phyloP scores from a whole-genome alignment of 1,284 basidiomycete genomes.

The Ustilago trichophora region DNA sequence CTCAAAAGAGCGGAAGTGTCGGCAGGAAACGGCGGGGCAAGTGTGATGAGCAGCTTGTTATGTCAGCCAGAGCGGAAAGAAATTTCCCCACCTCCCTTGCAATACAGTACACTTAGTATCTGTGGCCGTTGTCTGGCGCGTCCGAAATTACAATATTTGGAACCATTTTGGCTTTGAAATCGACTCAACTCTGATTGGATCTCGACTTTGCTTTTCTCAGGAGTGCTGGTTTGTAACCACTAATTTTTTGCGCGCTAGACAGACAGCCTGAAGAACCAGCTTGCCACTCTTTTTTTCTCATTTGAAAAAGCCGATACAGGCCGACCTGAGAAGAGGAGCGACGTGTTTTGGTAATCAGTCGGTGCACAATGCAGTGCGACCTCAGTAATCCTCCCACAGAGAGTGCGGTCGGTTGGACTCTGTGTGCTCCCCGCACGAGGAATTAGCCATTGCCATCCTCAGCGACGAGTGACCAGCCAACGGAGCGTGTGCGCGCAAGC shows the following conservation, averaged over 20 bases:
- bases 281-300: too few relatives aligned
- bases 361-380: constrained; percentile 1
- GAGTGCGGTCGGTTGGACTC: too few relatives aligned
- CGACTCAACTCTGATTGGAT: constrained; percentile 19
- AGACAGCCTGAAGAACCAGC: too few relatives aligned
- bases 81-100: neutral
- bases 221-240: too few relatives aligned
- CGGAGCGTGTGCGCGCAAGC: constrained; percentile 10
- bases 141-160: neutral
- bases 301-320: constrained; percentile 37
- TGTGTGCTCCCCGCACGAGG: neutral
- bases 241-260: too few relatives aligned
- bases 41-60: constrained; percentile 24
- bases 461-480: too few relatives aligned
- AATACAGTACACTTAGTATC: too few relatives aligned
- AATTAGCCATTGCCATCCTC: too few relatives aligned
- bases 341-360: constrained; percentile 41
- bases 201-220: too few relatives aligned
- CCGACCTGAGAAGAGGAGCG: too few relatives aligned
- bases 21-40: constrained; percentile 24
- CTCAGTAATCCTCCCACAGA: too few relatives aligned
- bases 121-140: neutral
- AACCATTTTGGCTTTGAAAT: constrained; percentile 31
- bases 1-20: neutral
- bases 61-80: constrained; percentile 29